Conservation (phyloP, 1,139 yeast genomes). For the Hyphopichia fennica region DNA sequence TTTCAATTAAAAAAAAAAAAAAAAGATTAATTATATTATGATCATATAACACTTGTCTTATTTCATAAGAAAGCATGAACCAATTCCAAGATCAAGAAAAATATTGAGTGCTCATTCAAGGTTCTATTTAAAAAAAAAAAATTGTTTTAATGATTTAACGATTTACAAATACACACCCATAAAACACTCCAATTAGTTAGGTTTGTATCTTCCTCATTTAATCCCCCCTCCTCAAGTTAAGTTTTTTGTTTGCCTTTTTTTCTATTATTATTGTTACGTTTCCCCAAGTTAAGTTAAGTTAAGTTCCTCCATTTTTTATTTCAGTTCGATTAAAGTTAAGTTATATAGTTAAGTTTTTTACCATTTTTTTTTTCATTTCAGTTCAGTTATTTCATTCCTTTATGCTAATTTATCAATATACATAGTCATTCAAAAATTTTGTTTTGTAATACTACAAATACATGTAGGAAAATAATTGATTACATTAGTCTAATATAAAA, state of each 20-base stretch:
- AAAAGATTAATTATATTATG: no score
- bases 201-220: background rate
- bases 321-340: background rate
- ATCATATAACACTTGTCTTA: background rate
- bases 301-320: background rate
- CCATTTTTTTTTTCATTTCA: background rate
- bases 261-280: background rate
- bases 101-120: background rate
- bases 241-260: background rate
- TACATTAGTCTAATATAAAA: no score
- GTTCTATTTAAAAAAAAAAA: no score
- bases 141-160: background rate
- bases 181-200: background rate
- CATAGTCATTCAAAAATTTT: background rate
- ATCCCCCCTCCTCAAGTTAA: background rate
- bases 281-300: slow-evolving; percentile 1
- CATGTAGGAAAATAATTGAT: no score
- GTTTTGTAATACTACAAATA: background rate
- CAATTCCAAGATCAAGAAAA: background rate
- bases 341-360: background rate
- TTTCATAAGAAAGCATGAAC: background rate
- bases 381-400: no score
- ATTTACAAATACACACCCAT: background rate
- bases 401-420: background rate
- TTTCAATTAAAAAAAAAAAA: no score